Conservation (phyloP, 2,329 filamentous ascomycete species). For the Aureobasidium namibiae region DNA sequence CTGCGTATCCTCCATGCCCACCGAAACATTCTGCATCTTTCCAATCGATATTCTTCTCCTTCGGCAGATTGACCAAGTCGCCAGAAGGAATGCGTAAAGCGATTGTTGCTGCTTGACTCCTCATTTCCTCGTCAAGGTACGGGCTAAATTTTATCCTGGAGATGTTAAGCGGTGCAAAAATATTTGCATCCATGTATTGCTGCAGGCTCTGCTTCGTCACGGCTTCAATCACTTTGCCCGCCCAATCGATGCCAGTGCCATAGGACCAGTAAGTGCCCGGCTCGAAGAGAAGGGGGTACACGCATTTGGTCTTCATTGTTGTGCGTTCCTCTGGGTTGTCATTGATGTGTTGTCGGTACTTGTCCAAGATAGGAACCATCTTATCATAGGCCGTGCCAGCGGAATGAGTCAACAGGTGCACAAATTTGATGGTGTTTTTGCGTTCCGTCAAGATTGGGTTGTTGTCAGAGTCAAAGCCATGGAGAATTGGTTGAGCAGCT, state of each 20-base stretch:
- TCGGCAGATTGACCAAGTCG: constrained; percentile 16
- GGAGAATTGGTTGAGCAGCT: constrained; percentile 39
- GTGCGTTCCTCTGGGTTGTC: constrained; percentile 21
- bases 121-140: constrained; percentile 9
- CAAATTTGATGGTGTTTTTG: constrained; percentile 40
- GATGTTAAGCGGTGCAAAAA: constrained; percentile 40
- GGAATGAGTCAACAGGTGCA: constrained; percentile 45
- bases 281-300: constrained; percentile 41
- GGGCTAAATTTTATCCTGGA: constrained; percentile 26
- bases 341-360: not conserved
- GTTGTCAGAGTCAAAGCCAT: constrained; percentile 37
- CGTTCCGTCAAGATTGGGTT: constrained; percentile 24
- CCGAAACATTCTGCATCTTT: constrained; percentile 26
- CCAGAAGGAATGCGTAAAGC: constrained; percentile 16
- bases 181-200: constrained; percentile 36
- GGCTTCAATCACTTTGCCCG: constrained; percentile 43
- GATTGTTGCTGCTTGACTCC: constrained; percentile 18
- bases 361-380: constrained; percentile 23
- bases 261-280: constrained; percentile 47
- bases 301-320: constrained; percentile 27
- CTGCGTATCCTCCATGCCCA: constrained; percentile 24
- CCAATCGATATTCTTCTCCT: constrained; percentile 18
- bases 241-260: constrained; percentile 45
- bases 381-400: constrained; percentile 43
- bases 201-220: constrained; percentile 37